Evolutionary conservation across 768 basidiomycete species (phyloP), one percentile per base, ranked within the genome.

Genomic region (Lanmaoa rubissima): DNA sequence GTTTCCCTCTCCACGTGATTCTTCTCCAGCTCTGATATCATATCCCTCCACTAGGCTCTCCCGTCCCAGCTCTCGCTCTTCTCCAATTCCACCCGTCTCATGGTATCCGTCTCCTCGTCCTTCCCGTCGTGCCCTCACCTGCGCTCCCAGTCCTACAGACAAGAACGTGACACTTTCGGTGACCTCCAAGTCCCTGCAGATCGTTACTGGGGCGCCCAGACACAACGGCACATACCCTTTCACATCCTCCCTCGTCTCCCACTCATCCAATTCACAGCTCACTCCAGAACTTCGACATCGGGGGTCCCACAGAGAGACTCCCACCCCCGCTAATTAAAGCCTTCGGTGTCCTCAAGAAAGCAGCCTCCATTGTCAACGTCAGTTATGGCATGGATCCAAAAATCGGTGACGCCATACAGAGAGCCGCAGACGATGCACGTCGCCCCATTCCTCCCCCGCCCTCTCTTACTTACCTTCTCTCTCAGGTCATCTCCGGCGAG

Each of bases 201-300:
- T 57, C 84, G 88, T 55, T 98, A 98, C 75, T 99, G 95, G 94
- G 97, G 97, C 57, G 95, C 95, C 17, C 97, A 98, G 75, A 99
- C 97, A 14, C 96, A 98, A 70, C 82, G 97, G 91, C 89, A 63
- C 24, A 75, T 68, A 9, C 31, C 4, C 38, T 7, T 26, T 9
- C 42, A 16, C 11, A 8, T 4, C 8, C 14, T 4, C 34, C 36
- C 17, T 31, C 24, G 6, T 12, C 45, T 17, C 43, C 31, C n/a
- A 3, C 61, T 66, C 49, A 73, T 48, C 48, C 50, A 9, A 8
- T 48, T 17, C 35, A 2, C 31, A 92, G 93, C 44, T 96, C 94
- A 19, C 78, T 98, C 59, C 90, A 95, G 74, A 99, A 99, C 74
- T 99, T 99, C 65, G 95, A 99, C 70, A 99, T 99, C 64, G 97